These are phyloP conservation scores for Ophiostoma sp. DNA, from an alignment of 2,329 filamentous ascomycete species.

Conservation along the genomic window DNA sequence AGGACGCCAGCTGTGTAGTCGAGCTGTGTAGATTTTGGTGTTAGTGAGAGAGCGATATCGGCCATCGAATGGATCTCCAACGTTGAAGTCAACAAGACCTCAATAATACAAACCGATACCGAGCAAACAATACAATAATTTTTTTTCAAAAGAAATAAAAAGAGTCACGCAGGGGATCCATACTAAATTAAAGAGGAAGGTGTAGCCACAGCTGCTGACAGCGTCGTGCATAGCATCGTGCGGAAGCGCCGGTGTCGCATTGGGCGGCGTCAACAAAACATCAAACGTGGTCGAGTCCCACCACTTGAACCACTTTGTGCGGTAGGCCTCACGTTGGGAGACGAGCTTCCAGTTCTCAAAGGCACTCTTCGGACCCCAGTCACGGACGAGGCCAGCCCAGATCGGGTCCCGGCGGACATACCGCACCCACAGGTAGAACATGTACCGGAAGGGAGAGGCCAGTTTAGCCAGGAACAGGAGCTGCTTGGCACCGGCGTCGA, in stretches of 20 bases:
- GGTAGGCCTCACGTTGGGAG: slow-evolving; percentile 72
- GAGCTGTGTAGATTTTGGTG: slow-evolving; percentile 51
- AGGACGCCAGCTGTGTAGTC: slow-evolving; percentile 84
- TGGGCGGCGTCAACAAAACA: slow-evolving; percentile 79
- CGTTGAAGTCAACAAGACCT: neutral
- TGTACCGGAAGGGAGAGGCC: slow-evolving; percentile 71
- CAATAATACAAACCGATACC: neutral
- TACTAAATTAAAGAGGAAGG: slow-evolving; percentile 87
- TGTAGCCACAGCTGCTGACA: slow-evolving; percentile 85
- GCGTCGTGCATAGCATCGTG: slow-evolving; percentile 85
- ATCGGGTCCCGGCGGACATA: slow-evolving; percentile 74
- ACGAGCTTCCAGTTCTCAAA: slow-evolving; percentile 83
- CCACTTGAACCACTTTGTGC: slow-evolving; percentile 78
- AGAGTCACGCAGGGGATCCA: slow-evolving; percentile 35
- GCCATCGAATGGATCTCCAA: neutral
- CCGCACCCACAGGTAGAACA: slow-evolving; percentile 89
- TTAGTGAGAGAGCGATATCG: slow-evolving; percentile 22
- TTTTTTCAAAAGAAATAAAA: neutral
- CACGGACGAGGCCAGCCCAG: slow-evolving; percentile 74
- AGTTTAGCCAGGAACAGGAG: slow-evolving; percentile 73
- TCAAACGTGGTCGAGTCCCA: slow-evolving; percentile 74
- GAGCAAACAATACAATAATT: slow-evolving; percentile 4
- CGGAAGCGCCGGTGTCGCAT: slow-evolving; percentile 85
- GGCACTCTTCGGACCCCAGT: slow-evolving; percentile 72
- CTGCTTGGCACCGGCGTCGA: slow-evolving; percentile 74